Percentiles rank a stretch among this genome's conserved stretches.
Conservation (phyloP, 371 early-diverging fungal genomes). For the Mortierella sp. region DNA sequence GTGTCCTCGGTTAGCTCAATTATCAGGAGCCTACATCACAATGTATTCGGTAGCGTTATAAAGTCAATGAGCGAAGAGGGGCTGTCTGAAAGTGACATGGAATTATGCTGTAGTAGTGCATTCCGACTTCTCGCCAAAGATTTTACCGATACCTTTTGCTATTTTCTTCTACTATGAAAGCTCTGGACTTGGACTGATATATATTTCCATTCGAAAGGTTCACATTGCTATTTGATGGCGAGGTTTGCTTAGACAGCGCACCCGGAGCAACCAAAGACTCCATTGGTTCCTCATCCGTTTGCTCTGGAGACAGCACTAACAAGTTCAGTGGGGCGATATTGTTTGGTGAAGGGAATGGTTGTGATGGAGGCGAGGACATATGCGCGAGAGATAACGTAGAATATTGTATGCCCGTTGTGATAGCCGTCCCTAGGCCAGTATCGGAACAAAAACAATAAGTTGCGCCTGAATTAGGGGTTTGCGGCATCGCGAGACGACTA, state of each 20-base stretch:
- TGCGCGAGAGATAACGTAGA: background rate
- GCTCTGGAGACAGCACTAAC: background rate
- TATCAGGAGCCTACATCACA: constrained; percentile 57
- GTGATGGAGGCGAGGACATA: background rate
- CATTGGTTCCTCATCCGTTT: constrained; percentile 15
- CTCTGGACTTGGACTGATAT: background rate
- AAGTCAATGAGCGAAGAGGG: too few species aligned
- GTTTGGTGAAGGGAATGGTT: background rate
- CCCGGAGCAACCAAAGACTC: constrained; percentile 43
- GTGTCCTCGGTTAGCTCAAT: constrained; percentile 71
- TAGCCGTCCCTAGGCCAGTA: background rate
- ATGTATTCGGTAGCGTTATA: too few species aligned
- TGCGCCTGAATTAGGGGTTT: constrained; percentile 45
- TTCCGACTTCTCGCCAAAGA: too few species aligned
- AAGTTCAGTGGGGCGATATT: background rate
- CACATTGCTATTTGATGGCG: background rate
- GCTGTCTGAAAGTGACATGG: background rate
- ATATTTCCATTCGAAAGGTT: background rate
- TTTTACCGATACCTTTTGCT: constrained; percentile 52
- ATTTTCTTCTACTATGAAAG: constrained; percentile 36
- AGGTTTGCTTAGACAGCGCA: constrained; percentile 1
- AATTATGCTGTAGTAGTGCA: background rate
- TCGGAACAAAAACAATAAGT: too few species aligned
- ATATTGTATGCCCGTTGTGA: too few species aligned
- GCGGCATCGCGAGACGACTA: too few species aligned